A percentile compares a stretch with the other conserved stretches of the same genome.
These are phyloP conservation scores for Xylaria acuta DNA, from an alignment of 495 filamentous ascomycete species.

Conservation along the genomic window DNA sequence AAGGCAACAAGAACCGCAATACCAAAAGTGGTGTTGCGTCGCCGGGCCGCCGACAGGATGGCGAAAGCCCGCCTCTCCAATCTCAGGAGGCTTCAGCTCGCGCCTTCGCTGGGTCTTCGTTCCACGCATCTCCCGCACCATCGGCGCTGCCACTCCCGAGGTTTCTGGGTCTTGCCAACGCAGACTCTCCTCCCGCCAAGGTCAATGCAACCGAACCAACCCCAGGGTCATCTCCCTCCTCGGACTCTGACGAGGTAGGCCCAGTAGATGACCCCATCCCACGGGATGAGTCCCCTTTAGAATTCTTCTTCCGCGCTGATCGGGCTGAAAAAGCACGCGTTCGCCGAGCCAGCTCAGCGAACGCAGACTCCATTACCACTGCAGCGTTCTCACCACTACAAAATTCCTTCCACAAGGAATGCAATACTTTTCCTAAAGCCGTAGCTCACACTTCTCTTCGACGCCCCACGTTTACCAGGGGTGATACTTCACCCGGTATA, in stretches of 20 bases:
- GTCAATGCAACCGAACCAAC: conserved; percentile 34
- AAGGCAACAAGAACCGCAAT: conserved; percentile 40
- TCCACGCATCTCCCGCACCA: conserved; percentile 92
- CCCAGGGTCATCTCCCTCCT: conserved; percentile 47
- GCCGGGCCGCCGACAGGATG: conserved; percentile 44
- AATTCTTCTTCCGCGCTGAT: conserved; percentile 87
- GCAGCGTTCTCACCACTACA: conserved; percentile 43
- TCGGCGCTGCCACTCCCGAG: conserved; percentile 92
- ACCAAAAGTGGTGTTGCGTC: conserved; percentile 42
- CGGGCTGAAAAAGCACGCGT: conserved; percentile 72
- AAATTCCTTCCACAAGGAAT: conserved; percentile 43
- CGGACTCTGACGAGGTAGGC: conserved; percentile 53
- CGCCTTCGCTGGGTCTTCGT: conserved; percentile 91
- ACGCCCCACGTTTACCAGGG: conserved; percentile 39
- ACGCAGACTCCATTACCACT: conserved; percentile 34
- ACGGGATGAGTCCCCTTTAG: conserved; percentile 72
- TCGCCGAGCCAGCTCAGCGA: conserved; percentile 54
- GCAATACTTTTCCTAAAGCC: conserved; percentile 41
- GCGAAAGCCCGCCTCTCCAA: conserved; percentile 41
- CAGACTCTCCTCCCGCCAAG: conserved; percentile 61
- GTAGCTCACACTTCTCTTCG: conserved; percentile 33
- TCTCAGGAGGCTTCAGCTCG: conserved; percentile 52
- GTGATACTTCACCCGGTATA: conserved; percentile 57
- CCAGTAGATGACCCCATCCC: conserved; percentile 36
- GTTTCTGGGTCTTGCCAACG: conserved; percentile 84